Evolutionary conservation across 441 rosid species (phyloP), one percentile per base, ranked within the genome.

Genomic region (Manihot esculenta): DNA sequence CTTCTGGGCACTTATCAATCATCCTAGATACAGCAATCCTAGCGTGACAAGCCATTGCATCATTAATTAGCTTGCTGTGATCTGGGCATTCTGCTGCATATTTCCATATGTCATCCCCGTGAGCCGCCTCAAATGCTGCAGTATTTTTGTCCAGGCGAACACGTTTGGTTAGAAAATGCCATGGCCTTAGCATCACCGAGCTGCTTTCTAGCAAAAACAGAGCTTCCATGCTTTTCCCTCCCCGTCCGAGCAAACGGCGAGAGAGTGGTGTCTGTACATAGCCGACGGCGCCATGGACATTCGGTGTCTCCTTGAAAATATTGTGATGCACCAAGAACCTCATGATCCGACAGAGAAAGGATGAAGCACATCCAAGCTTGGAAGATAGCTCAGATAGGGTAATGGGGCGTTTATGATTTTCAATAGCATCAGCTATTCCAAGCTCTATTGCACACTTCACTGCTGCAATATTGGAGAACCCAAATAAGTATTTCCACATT

Each of bases 401-500:
- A 27, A 84, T 64, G 57, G 90, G 86, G 17, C 76, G 59, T 24
- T 77, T 78, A 23, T 82, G 84, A 77, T 80, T 76, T 63, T 83
- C 84, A 18, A 93, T 73, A 62, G 81, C 88, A 6, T 87, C 94
- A 1, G 93, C 83, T 62, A 93, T 82, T 42, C 85, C 86, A 3
- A 90, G 90, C 66, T 93, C 89, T 53, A 85, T 82, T 62, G 92
- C 94, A 72, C 98, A 90, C 73, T 87, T 90, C 50, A 86, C 89
- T 17, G 76, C 95, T 24, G 88, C 91, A 53, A 83, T 76, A 7
- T 85, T 81, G 8, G 80, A 51, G 68, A 82, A 84, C 11, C 93
- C 93, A 3, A 89, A 71, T 18, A 63, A 64, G 68, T 81, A 86
- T 23, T 64, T 85, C 95, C 93, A 89, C 26, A 84, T 79, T 30